Evolutionary conservation across 345 rosid species (phyloP).

Genomic region (Gossypium arboreum): DNA sequence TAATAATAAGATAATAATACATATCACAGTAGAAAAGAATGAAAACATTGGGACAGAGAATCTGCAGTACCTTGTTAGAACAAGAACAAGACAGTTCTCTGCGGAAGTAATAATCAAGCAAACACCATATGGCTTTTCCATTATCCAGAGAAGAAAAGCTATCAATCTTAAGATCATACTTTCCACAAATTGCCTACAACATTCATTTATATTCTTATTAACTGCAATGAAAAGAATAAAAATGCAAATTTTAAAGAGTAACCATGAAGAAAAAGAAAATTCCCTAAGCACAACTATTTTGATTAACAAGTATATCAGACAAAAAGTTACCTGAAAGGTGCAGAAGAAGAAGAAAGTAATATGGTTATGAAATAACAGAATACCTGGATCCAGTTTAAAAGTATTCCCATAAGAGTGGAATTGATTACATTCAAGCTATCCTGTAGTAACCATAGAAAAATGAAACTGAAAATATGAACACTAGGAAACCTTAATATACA

Average conservation of each 20-base stretch:
- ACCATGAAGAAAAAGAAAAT: background rate
- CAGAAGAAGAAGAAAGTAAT: background rate
- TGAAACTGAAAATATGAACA: constrained; percentile 1
- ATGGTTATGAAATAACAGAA: background rate
- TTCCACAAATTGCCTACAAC: constrained; percentile 61
- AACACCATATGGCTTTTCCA: constrained; percentile 94
- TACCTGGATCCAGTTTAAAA: constrained; percentile 87
- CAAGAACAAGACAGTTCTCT: constrained; percentile 65
- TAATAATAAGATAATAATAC: constrained; percentile 14
- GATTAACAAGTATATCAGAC: background rate
- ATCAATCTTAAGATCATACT: constrained; percentile 50
- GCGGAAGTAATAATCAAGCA: constrained; percentile 87
- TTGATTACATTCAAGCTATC: constrained; percentile 20
- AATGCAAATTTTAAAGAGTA: background rate
- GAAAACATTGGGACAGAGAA: constrained; percentile 3
- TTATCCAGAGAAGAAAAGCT: constrained; percentile 57
- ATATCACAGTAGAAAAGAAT: constrained; percentile 16
- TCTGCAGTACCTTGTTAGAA: constrained; percentile 43
- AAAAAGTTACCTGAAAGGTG: background rate
- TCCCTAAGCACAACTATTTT: background rate
- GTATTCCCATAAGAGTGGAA: constrained; percentile 53
- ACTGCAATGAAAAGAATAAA: background rate
- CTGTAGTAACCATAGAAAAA: constrained; percentile 29
- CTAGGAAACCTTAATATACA: constrained; percentile 1
- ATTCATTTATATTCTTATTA: constrained; percentile 8